These are phyloP conservation scores for Lentinula detonsa DNA, from an alignment of 768 basidiomycete species.

Conservation along the genomic window DNA sequence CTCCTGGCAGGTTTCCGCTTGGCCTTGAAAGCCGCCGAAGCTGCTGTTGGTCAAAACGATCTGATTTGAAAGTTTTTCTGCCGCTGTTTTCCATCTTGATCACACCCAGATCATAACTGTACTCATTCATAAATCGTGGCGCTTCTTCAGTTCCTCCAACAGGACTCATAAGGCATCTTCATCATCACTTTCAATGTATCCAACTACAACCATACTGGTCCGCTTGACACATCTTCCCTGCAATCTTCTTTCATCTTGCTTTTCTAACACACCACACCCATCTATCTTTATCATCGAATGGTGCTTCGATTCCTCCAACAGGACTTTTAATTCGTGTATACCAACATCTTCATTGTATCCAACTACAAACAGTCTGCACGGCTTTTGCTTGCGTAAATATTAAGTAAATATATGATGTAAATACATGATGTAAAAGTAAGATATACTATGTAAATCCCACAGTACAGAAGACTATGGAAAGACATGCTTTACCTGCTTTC, in stretches of 20 bases:
- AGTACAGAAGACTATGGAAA: no score
- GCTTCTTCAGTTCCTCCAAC: conserved; percentile 9
- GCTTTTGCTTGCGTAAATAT: no score
- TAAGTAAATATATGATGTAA: no score
- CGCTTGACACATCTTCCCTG: conserved; percentile 12
- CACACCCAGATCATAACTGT: neutral
- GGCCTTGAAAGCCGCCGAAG: conserved; percentile 75
- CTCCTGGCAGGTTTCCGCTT: conserved; percentile 53
- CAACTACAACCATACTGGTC: conserved; percentile 5
- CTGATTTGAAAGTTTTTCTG: neutral
- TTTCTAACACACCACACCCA: conserved; percentile 27
- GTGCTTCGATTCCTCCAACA: conserved; percentile 11
- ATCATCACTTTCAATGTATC: conserved; percentile 9
- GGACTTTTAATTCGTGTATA: conserved; percentile 6
- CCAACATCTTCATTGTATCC: conserved; percentile 10
- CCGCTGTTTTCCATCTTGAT: conserved; percentile 17
- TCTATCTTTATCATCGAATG: neutral
- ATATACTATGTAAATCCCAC: no score
- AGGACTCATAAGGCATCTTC: conserved; percentile 8
- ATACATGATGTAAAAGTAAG: no score
- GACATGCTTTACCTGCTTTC: no score
- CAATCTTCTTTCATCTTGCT: conserved; percentile 29
- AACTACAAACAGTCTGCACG: conserved; percentile 1
- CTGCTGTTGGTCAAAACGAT: conserved; percentile 6
- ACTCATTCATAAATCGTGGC: neutral